Percentiles rank a stretch among this genome's conserved stretches.
Evolutionary conservation across 176 grass and related monocot genomes (phyloP).

Genomic region (Aegilops sharonensis): DNA sequence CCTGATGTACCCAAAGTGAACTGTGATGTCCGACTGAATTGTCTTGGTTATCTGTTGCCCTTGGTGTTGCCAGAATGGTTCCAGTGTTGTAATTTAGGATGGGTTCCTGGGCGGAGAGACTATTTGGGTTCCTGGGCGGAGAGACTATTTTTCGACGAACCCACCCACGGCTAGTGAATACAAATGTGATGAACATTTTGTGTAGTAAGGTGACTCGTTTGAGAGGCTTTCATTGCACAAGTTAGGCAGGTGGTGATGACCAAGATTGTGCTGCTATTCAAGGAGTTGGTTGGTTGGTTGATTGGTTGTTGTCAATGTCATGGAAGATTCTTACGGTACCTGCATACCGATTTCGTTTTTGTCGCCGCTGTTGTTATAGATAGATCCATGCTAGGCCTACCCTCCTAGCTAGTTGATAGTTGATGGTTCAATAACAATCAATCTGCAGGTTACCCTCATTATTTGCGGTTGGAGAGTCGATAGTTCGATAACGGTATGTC

Average conservation of each 20-base stretch:
- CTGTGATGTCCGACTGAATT: not conserved
- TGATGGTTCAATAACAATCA: too few species aligned
- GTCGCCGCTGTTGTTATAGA: not conserved
- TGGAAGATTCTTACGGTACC: not conserved
- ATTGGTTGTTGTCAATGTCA: not conserved
- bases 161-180: not conserved
- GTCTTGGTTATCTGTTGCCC: not conserved
- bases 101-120: not conserved
- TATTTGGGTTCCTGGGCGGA: not conserved
- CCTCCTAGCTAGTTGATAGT: not conserved
- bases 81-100: not conserved
- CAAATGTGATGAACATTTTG: not conserved
- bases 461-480: too few species aligned
- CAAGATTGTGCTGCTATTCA: not conserved
- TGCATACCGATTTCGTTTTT: not conserved
- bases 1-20: slow-evolving; percentile 1
- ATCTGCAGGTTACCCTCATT: too few species aligned
- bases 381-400: not conserved
- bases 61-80: not conserved
- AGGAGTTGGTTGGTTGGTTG: not conserved
- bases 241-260: not conserved
- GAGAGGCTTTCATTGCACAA: not conserved
- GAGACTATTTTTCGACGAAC: not conserved
- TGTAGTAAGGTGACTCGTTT: not conserved
- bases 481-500: too few species aligned